These are phyloP conservation scores for Helotiales sp. DNA, from an alignment of 2,329 filamentous ascomycete species.

Conservation along the genomic window DNA sequence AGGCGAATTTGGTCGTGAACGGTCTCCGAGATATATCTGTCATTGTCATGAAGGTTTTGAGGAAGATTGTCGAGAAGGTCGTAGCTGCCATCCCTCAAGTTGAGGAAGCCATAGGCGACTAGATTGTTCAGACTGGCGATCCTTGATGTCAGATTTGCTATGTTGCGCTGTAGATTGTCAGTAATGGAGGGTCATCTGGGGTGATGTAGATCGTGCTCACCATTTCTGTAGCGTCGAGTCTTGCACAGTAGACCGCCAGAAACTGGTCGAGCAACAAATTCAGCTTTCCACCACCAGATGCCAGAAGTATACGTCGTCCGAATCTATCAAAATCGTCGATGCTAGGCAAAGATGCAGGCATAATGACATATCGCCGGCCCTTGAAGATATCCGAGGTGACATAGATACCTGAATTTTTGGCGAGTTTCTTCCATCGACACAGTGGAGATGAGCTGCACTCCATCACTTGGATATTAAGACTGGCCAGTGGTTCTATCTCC, in stretches of 20 bases:
- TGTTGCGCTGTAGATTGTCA: slow-evolving; percentile 4
- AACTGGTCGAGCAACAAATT: slow-evolving; percentile 19
- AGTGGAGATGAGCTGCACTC: slow-evolving; percentile 13
- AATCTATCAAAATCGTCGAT: slow-evolving; percentile 18
- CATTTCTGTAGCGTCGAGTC: not conserved
- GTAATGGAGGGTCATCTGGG: not conserved
- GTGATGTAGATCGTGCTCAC: not conserved
- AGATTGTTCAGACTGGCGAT: slow-evolving; percentile 23
- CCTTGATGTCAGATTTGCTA: slow-evolving; percentile 12
- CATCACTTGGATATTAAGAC: slow-evolving; percentile 16
- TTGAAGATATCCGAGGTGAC: slow-evolving; percentile 16
- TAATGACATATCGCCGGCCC: slow-evolving; percentile 18
- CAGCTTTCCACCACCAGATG: slow-evolving; percentile 15
- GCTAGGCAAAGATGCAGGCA: slow-evolving; percentile 15
- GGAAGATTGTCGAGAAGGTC: slow-evolving; percentile 9
- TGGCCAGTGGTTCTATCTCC: not conserved
- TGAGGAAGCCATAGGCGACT: slow-evolving; percentile 21
- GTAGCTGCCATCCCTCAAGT: slow-evolving; percentile 19
- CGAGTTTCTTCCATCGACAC: slow-evolving; percentile 20
- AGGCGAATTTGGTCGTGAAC: slow-evolving; percentile 24
- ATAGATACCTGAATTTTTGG: slow-evolving; percentile 19
- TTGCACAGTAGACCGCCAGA: slow-evolving; percentile 11
- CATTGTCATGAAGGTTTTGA: not conserved
- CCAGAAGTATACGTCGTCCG: slow-evolving; percentile 14
- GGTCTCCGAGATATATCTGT: slow-evolving; percentile 20